Base-by-base conservation (phyloP, 169 alveolate genomes). In the Eimeria brunetti region DNA sequence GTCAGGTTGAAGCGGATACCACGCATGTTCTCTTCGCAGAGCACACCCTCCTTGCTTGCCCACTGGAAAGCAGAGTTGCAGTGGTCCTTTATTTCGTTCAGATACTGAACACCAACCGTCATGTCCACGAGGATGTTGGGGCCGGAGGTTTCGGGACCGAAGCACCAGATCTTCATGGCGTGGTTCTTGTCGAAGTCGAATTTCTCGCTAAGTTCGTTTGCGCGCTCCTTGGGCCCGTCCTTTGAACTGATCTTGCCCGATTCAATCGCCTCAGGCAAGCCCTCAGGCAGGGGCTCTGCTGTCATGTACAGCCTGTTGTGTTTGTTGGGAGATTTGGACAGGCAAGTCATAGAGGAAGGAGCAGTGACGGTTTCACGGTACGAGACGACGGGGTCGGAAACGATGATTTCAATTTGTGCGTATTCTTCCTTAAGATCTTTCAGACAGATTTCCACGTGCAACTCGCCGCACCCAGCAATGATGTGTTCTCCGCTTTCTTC, bases 111-210 rank as follows among this genome's bases (percentile, higher is more conserved):
- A 94, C 99, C 99, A 94, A 99, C 98, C 49, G 99, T 99, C 95
- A 97, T 96, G 96, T 99, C 99, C 38, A 99, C 99, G 92, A 99
- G 97, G 88, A 99, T 95, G 97, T 99, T 99, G 24, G 99, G 99
- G 60, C 99, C 99, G 49, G 98, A 98, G 85, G 99, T 98, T 89
- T 99, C 99, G 69, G 99, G 99, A 38, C 99, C 99, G 97, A 99
- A 99, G 98, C 99, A 98, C 99, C 99, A 99, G 80, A 99, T 98
- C 98, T 99, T 99, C 89, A 97, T 93, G 83, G 99, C 99, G 60
- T 99, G 99, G 97, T 98, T 98, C 97, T 98, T 98, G 97, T 99
- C 99, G 99, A 99, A 99, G 92, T 98, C 99, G 98, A 97, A 99
- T 96, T 99, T 97, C 94, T 99, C 99, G 78, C 98, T 97, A 75